A percentile compares a stretch with the other conserved stretches of the same genome.
phyloP scores from a whole-genome alignment of 2,329 filamentous ascomycete genomes.

The Tolypocladium endophyticum region DNA sequence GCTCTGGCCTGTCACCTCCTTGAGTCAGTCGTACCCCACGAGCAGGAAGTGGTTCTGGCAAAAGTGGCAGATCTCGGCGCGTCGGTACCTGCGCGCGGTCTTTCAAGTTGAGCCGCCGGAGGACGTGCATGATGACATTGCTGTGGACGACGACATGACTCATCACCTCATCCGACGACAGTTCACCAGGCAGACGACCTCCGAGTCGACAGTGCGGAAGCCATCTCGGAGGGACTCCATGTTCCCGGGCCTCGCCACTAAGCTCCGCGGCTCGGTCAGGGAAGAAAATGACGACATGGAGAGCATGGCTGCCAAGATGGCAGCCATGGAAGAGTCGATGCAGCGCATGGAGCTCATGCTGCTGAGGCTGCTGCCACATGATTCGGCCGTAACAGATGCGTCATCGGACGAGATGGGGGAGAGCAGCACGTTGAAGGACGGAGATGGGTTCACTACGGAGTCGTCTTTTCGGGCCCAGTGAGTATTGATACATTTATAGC shows the following conservation, averaged over 20 bases:
- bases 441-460: slow-evolving; percentile 16
- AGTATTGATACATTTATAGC: neutral
- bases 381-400: slow-evolving; percentile 12
- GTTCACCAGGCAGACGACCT: slow-evolving; percentile 35
- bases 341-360: slow-evolving; percentile 38
- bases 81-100: slow-evolving; percentile 61
- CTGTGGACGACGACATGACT: slow-evolving; percentile 48
- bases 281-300: slow-evolving; percentile 32
- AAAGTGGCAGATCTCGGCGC: slow-evolving; percentile 56
- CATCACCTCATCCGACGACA: slow-evolving; percentile 47
- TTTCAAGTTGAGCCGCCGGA: slow-evolving; percentile 63
- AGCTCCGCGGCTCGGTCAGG: slow-evolving; percentile 37
- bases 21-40: slow-evolving; percentile 9
- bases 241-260: slow-evolving; percentile 37
- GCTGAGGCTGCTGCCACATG: slow-evolving; percentile 22
- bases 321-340: slow-evolving; percentile 38
- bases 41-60: slow-evolving; percentile 48
- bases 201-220: slow-evolving; percentile 17
- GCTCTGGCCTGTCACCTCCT: slow-evolving; percentile 41
- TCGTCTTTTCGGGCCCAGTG: slow-evolving; percentile 15
- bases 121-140: slow-evolving; percentile 43
- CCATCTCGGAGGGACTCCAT: slow-evolving; percentile 44
- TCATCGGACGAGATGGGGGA: slow-evolving; percentile 16
- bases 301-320: slow-evolving; percentile 32
- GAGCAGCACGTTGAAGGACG: slow-evolving; percentile 16